These are phyloP conservation scores for Cyberlindnera xylosilytica DNA, from an alignment of 805 yeast genomes.

Conservation along the genomic window DNA sequence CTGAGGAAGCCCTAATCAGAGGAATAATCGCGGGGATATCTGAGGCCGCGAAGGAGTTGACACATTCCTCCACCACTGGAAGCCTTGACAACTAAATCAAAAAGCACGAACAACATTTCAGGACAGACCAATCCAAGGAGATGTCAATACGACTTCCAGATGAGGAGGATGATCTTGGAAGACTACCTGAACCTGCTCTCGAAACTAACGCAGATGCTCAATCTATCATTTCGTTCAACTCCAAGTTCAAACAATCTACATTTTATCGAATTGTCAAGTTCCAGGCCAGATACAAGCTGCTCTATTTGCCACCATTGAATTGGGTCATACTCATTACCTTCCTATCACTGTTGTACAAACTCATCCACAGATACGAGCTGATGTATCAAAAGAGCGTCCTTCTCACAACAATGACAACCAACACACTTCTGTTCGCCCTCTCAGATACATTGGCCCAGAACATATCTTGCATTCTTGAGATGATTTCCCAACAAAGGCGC, in stretches of 20 bases:
- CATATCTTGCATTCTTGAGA: slow-evolving; percentile 22
- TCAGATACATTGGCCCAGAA: slow-evolving; percentile 88
- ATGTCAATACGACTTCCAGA: slow-evolving; percentile 16
- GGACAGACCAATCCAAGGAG: too few relatives aligned
- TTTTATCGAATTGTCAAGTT: slow-evolving; percentile 20
- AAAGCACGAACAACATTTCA: too few relatives aligned
- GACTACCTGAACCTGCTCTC: slow-evolving; percentile 1
- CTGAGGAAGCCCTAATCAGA: too few relatives aligned
- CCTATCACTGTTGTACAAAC: slow-evolving; percentile 45
- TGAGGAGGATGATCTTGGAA: slow-evolving; percentile 3
- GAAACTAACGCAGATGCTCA: slow-evolving; percentile 3
- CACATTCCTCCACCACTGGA: too few relatives aligned
- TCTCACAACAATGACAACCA: slow-evolving; percentile 77
- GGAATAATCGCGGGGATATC: too few relatives aligned
- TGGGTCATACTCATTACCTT: slow-evolving; percentile 48
- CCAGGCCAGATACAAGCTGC: slow-evolving; percentile 32
- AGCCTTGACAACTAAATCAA: too few relatives aligned
- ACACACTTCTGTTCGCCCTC: slow-evolving; percentile 79
- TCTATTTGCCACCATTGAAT: slow-evolving; percentile 55
- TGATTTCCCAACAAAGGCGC: slow-evolving; percentile 7
- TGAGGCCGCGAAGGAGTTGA: too few relatives aligned
- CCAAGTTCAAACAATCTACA: slow-evolving; percentile 17
- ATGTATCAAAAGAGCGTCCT: slow-evolving; percentile 64
- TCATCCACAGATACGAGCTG: slow-evolving; percentile 56
- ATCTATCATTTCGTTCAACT: slow-evolving; percentile 11